These are phyloP conservation scores for Phascolomyces articulosus DNA, from an alignment of 371 early-diverging fungal genomes.

Conservation along the genomic window DNA sequence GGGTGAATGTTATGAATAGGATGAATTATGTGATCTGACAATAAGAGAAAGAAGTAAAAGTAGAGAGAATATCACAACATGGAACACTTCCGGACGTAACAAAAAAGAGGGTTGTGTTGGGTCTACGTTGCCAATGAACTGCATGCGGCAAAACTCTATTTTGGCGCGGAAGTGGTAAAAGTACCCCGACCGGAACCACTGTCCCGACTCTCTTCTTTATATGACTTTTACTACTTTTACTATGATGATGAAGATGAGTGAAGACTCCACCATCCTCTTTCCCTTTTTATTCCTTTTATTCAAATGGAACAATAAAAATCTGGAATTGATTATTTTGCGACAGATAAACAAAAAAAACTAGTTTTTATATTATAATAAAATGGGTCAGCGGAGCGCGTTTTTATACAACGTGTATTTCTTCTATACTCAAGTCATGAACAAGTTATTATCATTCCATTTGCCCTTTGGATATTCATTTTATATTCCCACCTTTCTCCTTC, in stretches of 20 bases:
- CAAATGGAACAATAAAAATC: neutral
- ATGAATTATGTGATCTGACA: neutral
- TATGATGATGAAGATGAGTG: neutral
- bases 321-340: neutral
- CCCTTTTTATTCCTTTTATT: neutral
- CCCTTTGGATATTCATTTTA: neutral
- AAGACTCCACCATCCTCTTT: neutral
- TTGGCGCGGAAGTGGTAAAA: conserved; percentile 18
- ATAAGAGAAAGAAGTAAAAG: too few species aligned
- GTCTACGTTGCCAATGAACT: conserved; percentile 8
- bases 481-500: neutral
- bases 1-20: too few species aligned
- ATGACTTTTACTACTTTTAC: neutral
- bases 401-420: too few species aligned
- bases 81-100: conserved; percentile 2
- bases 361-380: neutral
- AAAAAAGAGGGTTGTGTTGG: neutral
- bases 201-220: neutral
- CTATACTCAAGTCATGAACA: neutral
- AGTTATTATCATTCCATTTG: neutral
- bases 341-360: conserved; percentile 1
- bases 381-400: neutral
- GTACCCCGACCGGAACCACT: conserved; percentile 7
- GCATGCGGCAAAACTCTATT: conserved; percentile 24
- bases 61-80: neutral